Percentiles rank a stretch among this genome's conserved stretches.
These are phyloP conservation scores for Aspergillus novofumigatus DNA, from an alignment of 2,329 filamentous ascomycete species.

Conservation along the genomic window DNA sequence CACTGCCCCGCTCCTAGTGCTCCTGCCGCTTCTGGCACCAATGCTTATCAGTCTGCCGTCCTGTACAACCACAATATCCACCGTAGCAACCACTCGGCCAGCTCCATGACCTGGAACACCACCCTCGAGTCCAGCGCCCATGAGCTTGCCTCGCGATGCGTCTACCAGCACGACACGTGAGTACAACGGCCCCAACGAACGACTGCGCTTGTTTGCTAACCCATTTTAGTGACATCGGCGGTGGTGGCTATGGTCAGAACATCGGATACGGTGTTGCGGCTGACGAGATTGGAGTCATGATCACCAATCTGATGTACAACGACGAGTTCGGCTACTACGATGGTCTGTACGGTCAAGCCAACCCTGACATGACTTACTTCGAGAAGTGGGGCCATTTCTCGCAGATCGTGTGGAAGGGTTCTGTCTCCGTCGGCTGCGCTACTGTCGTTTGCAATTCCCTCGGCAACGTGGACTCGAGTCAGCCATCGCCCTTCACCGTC, in stretches of 20 bases:
- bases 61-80: slow-evolving; percentile 80
- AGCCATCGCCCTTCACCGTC: slow-evolving; percentile 67
- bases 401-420: slow-evolving; percentile 67
- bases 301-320: slow-evolving; percentile 87
- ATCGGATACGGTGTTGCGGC: slow-evolving; percentile 64
- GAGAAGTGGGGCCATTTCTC: slow-evolving; percentile 69
- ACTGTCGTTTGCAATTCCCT: slow-evolving; percentile 45
- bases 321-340: slow-evolving; percentile 62
- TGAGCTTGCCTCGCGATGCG: slow-evolving; percentile 61
- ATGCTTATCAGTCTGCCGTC: slow-evolving; percentile 20
- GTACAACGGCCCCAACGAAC: slow-evolving; percentile 26
- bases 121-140: slow-evolving; percentile 61
- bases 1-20: slow-evolving; percentile 12
- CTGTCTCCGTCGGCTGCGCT: slow-evolving; percentile 61
- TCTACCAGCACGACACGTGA: slow-evolving; percentile 73
- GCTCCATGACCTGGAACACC: slow-evolving; percentile 61
- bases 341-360: slow-evolving; percentile 54
- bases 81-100: slow-evolving; percentile 74
- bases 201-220: slow-evolving; percentile 8
- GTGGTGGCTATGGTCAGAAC: slow-evolving; percentile 82
- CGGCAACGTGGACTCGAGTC: slow-evolving; percentile 37
- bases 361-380: slow-evolving; percentile 61
- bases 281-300: slow-evolving; percentile 60
- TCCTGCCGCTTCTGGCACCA: slow-evolving; percentile 8
- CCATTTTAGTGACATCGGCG: slow-evolving; percentile 44